Evolutionary conservation across 148 eudicot species (phyloP), one percentile per base, ranked within the genome.

Genomic region (Spergularia marina): DNA sequence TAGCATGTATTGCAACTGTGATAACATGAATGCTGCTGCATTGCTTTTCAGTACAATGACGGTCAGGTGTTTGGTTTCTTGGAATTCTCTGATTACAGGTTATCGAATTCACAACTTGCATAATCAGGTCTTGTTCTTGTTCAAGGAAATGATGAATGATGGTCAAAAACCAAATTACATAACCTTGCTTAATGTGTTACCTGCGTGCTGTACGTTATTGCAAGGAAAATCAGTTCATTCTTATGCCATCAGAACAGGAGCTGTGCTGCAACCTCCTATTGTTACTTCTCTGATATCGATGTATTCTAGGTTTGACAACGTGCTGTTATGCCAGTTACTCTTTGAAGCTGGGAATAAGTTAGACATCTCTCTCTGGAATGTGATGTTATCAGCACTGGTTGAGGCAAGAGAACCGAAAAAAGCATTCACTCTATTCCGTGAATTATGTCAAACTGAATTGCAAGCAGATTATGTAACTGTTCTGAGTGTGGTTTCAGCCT

Each of bases 61-160:
- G 1, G 30, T 72, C 36, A 79, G 74, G 76, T 78, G 76, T 72
- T 69, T 85, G 75, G 73, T 90, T 75, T 88, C 94, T 69, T 90
- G 94, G 94, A 90, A 86, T 75, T 86, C 91, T 53, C 52, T 90
- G 82, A 61, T 90, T 49, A 86, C 91, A 30, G 85, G 89, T 65
- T 86, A 82, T 58, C 73, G 82, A 60, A 47, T 51, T 75, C 78
- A 72, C 21, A 77, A 76, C 65, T 53, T 82, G 63, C 79, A 41
- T 6, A 70, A 77, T 11, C 80, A 86, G 61, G 82, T 77, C 51
- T 58, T 81, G 34, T 20, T 9, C 53, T 74, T 83, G 70, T 80
- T 88, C 75, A 76, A 65, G 69, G 62, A 76, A 79, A 88, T 88
- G 90, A 68, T 77, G 10, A 68, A 71, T 8, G 77, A 79, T 16